Evolutionary conservation across 2,329 filamentous ascomycete genomes (phyloP), one percentile per base, ranked within the genome.

Genomic region (Trichoderma sp.): DNA sequence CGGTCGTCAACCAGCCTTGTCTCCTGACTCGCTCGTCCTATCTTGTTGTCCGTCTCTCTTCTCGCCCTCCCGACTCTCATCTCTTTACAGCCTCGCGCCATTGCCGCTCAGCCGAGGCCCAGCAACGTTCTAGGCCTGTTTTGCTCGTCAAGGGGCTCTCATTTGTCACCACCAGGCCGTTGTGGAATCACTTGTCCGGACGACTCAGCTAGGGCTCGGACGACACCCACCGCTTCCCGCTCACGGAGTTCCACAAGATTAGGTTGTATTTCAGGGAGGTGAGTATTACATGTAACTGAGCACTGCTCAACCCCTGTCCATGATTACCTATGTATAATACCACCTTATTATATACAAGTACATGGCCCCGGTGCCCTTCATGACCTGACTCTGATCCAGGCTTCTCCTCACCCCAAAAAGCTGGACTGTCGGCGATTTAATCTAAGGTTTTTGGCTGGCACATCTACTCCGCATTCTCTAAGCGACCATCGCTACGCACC

Each of bases 231-330:
- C 66, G 39, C 60, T 53, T 53, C 36, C 66, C 66, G 66, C 57
- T 39, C 30, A 43, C 66, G 39, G 66, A 70, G 66, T 51, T 70
- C 57, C 66, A 62, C 56, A 47, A 51, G 30, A 61, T 70, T 70
- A 70, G 39, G 57, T 53, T 62, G 66, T 53, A 15, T 53, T 70
- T 70, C 43, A 70, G 57, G 66, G 57, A 70, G 66, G 66, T 70
- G n/a, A 53, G 64, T 51, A 39, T 6, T 21, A 51, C 43, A 51
- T 70, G 28, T 70, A 61, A 18, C 60, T 66, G 47, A 56, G 43
- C 26, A 32, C 30, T 43, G 34, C 24, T 30, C 26, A 51, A 70
- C 58, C 66, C 66, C 53, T 53, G 66, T 21, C 39, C 12, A 26
- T 30, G 56, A 30, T 58, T 58, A 30, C 57, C 28, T 34, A 32